Percentiles rank a stretch among this genome's conserved stretches.
Conservation (phyloP, 2,329 filamentous ascomycete genomes). For the Neofusicoccum kwambonambiense region DNA sequence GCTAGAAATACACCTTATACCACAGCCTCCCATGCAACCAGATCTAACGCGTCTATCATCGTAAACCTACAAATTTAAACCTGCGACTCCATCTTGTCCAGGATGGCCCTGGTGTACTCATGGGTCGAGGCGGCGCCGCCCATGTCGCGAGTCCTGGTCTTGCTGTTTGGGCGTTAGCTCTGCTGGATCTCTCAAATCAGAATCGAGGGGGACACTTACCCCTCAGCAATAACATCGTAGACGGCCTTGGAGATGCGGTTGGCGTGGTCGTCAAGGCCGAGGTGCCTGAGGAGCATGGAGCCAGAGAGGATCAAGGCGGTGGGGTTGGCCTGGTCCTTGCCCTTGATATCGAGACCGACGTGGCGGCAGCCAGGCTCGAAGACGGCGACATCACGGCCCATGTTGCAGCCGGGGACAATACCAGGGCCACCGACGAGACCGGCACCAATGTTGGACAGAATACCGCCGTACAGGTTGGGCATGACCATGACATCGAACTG, state of each 20-base stretch:
- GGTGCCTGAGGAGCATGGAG: slow-evolving; percentile 94
- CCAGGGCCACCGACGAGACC: slow-evolving; percentile 95
- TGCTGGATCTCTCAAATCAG: neutral
- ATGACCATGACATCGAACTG: slow-evolving; percentile 99
- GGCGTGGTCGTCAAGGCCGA: slow-evolving; percentile 95
- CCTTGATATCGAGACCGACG: slow-evolving; percentile 99
- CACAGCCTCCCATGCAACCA: slow-evolving; percentile 13
- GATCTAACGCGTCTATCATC: slow-evolving; percentile 12
- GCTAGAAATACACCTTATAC: slow-evolving; percentile 42
- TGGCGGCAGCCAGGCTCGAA: slow-evolving; percentile 99
- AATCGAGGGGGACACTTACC: slow-evolving; percentile 58
- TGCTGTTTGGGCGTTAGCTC: slow-evolving; percentile 54
- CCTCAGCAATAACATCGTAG: slow-evolving; percentile 81
- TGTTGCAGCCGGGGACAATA: slow-evolving; percentile 98
- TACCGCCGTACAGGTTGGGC: slow-evolving; percentile 98
- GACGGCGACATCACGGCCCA: slow-evolving; percentile 96
- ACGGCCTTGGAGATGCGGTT: slow-evolving; percentile 94
- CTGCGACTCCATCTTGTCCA: slow-evolving; percentile 83
- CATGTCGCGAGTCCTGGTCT: slow-evolving; percentile 92
- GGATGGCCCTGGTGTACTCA: slow-evolving; percentile 90
- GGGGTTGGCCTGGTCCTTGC: slow-evolving; percentile 98
- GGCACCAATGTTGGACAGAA: slow-evolving; percentile 97
- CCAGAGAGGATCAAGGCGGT: slow-evolving; percentile 93
- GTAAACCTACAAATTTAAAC: slow-evolving; percentile 23
- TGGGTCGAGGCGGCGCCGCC: slow-evolving; percentile 85